Base-by-base conservation (phyloP, 345 rosid species). In the Jatropha curcas region DNA sequence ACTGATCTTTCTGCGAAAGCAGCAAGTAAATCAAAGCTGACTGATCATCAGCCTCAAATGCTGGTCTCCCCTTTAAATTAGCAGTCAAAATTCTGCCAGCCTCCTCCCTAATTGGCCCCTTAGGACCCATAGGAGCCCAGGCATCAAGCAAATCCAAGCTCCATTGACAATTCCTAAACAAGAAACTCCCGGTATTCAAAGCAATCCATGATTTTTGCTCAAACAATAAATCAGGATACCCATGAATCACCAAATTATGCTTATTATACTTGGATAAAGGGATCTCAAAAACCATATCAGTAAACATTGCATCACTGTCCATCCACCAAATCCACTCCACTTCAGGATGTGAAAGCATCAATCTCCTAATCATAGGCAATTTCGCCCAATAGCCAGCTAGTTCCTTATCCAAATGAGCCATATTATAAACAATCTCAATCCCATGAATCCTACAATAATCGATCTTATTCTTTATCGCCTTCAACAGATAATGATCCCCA, bases 321-420 rank as follows among this genome's bases (percentile, higher is more conserved):
- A 94, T 92, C 98, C 98, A 94, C 96, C 97, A 90, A 77, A 94
- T 88, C 97, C 98, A 94, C 71, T 94, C 97, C 0, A 94, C 82
- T 55, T 94, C 96, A 10, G 97, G 98, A 57, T 92, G 96, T 24
- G 97, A 94, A 82, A 94, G 25, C 97, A 94, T 90, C 80, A 94
- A 67, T 71, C 85, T 86, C 88, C 98, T 81, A 52, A 94, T 72
- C 97, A 94, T 84, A 1, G 98, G 97, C 70, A 92, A 68, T 76
- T 94, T 92, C 0, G 97, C 97, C 98, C 98, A 94, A 57, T 94
- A 94, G 14, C 98, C 98, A 16, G 98, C 93, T 34, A 94, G 83
- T 76, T 92, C 97, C 78, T 79, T 88, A 59, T 94, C 97, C 79
- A 94, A 87, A 83, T 92, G 97, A 74, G 98, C 98, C 97, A 92